Conservation (phyloP, 1,139 yeast species). For the Meyerozyma sp. region DNA sequence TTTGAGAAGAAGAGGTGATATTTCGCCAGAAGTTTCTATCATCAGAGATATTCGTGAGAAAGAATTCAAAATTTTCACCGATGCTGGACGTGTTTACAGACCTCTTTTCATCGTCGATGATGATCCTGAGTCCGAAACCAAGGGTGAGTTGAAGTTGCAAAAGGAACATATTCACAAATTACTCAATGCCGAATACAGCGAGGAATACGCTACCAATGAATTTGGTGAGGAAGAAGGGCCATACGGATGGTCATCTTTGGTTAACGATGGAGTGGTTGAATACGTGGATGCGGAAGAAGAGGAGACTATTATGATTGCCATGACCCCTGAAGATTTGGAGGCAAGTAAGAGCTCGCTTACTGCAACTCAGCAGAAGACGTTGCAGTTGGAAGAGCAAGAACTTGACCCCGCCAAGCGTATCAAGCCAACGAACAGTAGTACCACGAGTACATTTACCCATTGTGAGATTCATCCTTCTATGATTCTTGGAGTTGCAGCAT, state of each 20-base stretch:
- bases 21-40: constrained; percentile 92
- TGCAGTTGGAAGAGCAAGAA: constrained; percentile 44
- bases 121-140: constrained; percentile 67
- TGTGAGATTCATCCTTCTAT: constrained; percentile 99
- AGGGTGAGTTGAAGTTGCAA: constrained; percentile 75
- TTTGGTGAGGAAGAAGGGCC: constrained; percentile 46
- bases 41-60: constrained; percentile 95
- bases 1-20: constrained; percentile 92
- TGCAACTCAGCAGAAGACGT: constrained; percentile 39
- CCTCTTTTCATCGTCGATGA: constrained; percentile 90
- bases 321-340: constrained; percentile 96
- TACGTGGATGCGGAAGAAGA: constrained; percentile 97
- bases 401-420: constrained; percentile 84
- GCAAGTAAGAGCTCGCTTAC: constrained; percentile 50
- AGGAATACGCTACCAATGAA: constrained; percentile 51
- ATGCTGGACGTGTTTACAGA: constrained; percentile 97
- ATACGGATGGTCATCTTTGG: constrained; percentile 81
- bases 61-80: constrained; percentile 93
- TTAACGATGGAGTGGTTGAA: constrained; percentile 84
- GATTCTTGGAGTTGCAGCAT: constrained; percentile 98
- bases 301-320: constrained; percentile 96
- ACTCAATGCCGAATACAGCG: constrained; percentile 52
- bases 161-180: constrained; percentile 79
- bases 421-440: constrained; percentile 58
- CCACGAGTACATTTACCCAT: constrained; percentile 89